A percentile compares a stretch with the other conserved stretches of the same genome.
phyloP scores from a whole-genome alignment of 257 asterid genomes.

The Solanum paucissectum region DNA sequence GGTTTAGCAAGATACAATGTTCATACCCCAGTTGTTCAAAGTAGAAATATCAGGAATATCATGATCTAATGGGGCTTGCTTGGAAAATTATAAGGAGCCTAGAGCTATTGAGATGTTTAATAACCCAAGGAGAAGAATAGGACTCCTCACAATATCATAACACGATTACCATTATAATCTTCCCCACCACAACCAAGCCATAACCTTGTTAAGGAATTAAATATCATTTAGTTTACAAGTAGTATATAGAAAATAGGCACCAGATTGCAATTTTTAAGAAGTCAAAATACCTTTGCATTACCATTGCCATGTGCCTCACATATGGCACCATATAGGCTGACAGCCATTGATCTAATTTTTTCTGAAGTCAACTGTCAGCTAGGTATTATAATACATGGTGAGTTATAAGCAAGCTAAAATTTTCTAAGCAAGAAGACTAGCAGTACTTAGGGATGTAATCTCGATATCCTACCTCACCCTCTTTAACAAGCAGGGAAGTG shows the following conservation, averaged over 20 bases:
- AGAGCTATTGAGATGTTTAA: neutral
- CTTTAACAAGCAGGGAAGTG: neutral
- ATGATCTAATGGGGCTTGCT: neutral
- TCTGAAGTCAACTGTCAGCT: neutral
- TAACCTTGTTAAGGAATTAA: neutral
- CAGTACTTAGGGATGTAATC: neutral
- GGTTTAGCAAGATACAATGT: neutral
- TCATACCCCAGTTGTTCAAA: neutral
- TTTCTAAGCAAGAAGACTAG: neutral
- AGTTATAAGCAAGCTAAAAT: neutral
- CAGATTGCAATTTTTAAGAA: neutral
- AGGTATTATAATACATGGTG: neutral
- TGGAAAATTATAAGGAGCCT: neutral
- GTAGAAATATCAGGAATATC: neutral
- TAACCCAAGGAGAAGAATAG: neutral
- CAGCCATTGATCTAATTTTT: neutral
- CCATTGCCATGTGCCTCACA: neutral
- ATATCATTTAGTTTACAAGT: neutral
- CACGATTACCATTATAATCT: neutral
- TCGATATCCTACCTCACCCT: neutral
- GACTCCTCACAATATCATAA: neutral
- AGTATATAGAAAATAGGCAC: neutral
- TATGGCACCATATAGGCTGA: slow-evolving; percentile 1
- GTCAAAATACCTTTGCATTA: neutral
- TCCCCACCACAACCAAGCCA: neutral